Percentiles rank a stretch among this genome's conserved stretches.
Evolutionary conservation across 1,284 basidiomycete species (phyloP).

Genomic region (Rhodotorula sp.): DNA sequence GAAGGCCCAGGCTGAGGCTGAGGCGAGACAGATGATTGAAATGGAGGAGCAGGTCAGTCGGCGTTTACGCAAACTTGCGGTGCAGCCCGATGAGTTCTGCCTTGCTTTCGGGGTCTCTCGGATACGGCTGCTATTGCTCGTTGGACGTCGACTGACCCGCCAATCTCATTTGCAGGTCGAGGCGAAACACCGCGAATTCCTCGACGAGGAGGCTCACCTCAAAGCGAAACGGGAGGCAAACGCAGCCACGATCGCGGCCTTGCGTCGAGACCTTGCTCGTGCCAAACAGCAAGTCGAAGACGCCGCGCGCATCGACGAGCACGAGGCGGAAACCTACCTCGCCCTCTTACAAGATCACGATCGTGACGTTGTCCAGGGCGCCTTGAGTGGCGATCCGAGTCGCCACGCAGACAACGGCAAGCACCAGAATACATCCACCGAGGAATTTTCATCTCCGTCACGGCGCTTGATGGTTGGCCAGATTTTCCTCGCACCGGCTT

Average conservation of each 20-base stretch:
- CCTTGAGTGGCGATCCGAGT: background rate
- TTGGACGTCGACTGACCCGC: no score
- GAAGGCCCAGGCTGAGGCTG: background rate
- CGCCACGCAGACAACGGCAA: background rate
- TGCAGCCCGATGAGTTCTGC: no score
- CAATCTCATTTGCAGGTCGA: no score
- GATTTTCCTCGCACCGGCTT: background rate
- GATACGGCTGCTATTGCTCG: no score
- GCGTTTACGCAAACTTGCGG: no score
- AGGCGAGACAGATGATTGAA: slow-evolving; percentile 15
- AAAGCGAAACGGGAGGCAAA: background rate
- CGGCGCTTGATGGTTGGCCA: background rate
- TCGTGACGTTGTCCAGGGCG: background rate
- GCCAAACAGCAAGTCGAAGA: slow-evolving; percentile 2
- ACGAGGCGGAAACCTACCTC: slow-evolving; percentile 17
- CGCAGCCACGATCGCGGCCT: background rate
- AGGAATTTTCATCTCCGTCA: background rate
- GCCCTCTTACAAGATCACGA: background rate
- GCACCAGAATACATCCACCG: background rate
- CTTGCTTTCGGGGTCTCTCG: no score
- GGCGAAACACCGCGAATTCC: slow-evolving; percentile 22
- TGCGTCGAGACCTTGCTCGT: slow-evolving; percentile 2
- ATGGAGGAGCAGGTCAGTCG: slow-evolving; percentile 16
- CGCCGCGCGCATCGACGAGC: slow-evolving; percentile 9
- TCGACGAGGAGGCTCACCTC: slow-evolving; percentile 18